Base-by-base conservation (phyloP, 2,329 filamentous ascomycete species). In the Fusarium oligoseptatum region DNA sequence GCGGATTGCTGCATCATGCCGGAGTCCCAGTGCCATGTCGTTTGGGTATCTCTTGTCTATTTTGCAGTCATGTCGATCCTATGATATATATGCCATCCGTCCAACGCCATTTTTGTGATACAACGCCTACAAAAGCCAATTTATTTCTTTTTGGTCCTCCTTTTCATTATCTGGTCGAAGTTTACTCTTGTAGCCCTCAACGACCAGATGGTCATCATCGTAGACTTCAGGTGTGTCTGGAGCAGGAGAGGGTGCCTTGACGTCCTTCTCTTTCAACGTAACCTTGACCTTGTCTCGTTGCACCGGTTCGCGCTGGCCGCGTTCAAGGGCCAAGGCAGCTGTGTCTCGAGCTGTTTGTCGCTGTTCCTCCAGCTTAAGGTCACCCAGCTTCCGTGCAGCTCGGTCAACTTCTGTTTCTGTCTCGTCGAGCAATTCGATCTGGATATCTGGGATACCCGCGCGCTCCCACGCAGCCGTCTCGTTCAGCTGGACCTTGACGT, bases 381-480 rank as follows among this genome's bases (percentile, higher is more conserved):
- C 81, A 1, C 82, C 83, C 24, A 87, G 73, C 63, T 85, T 81
- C 11, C 79, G 80, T 6, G 83, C 82, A 75, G 82, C 68, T 68
- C 79, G 57, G 29, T 84, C 81, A 9, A 79, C 78, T 6, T 87
- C 86, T 61, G 88, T 85, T 73, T 88, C 85, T 55, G 63, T 39
- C 81, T 97, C 94, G 64, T 94, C 91, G 2, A 93, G 82, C 39
- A 95, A 79, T 39, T 92, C 88, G 71, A 95, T 89, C 50, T 86
- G 81, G 45, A 89, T 87, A 22, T 88, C 86, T 2, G 85, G 84
- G 34, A 88, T 88, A 4, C 89, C 91, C 6, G 89, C 89, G 62
- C 95, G 88, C 82, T 97, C 91, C 95, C 95, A 98, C 0, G 94
- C 94, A 0, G 95, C 94, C 72, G 93, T 92, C 80, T 97, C 93